phyloP scores from a whole-genome alignment of 108 stramenopile species.

The Nitzschia sp. region DNA sequence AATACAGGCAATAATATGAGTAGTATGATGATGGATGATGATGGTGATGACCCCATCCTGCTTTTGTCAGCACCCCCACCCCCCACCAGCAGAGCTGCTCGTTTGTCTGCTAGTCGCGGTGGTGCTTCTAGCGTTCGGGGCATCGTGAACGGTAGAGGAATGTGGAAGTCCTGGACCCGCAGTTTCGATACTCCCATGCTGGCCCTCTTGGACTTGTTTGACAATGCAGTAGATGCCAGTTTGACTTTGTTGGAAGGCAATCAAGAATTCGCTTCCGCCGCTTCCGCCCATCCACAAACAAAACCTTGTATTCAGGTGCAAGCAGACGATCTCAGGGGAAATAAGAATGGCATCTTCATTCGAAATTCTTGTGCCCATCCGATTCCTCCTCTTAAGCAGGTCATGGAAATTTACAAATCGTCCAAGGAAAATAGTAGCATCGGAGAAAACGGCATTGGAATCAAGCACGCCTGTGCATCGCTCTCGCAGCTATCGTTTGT shows the following conservation, averaged over 20 bases:
- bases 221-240: constrained; percentile 75
- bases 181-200: constrained; percentile 53
- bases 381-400: constrained; percentile 44
- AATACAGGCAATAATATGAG: no score
- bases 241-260: constrained; percentile 21
- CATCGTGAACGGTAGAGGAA: constrained; percentile 60
- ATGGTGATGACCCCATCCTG: no score
- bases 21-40: no score
- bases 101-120: no score
- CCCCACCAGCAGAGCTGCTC: no score
- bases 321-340: constrained; percentile 11
- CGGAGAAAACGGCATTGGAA: constrained; percentile 78
- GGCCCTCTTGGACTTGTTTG: constrained; percentile 67
- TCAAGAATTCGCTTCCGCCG: neutral
- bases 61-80: no score
- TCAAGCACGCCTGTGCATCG: constrained; percentile 75
- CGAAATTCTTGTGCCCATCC: constrained; percentile 47
- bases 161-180: constrained; percentile 69
- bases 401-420: constrained; percentile 64
- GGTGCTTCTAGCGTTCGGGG: no score
- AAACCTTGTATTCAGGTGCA: constrained; percentile 19
- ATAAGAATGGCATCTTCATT: constrained; percentile 47
- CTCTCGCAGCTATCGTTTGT: constrained; percentile 48
- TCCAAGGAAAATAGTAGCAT: constrained; percentile 51
- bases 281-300: neutral